Conservation (phyloP, 345 rosid species). For the Hypericum perforatum region DNA sequence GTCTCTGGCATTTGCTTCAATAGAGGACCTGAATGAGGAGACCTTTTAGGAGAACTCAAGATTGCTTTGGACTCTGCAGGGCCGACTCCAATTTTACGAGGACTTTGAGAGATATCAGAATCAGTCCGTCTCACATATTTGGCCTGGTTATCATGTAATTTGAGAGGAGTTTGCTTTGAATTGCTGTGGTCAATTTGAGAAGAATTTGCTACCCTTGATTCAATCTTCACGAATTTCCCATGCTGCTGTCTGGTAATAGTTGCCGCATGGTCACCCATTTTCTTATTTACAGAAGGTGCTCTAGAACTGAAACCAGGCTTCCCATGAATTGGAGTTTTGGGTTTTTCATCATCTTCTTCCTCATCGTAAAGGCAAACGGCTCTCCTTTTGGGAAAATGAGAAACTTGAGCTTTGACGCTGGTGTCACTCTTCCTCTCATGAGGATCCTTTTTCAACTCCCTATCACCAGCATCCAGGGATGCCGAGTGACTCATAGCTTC, state of each 20-base stretch:
- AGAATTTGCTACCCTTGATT: slow-evolving; percentile 24
- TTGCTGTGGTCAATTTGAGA: slow-evolving; percentile 20
- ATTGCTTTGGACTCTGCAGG: slow-evolving; percentile 33
- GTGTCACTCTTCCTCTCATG: slow-evolving; percentile 12
- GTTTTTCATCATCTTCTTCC: slow-evolving; percentile 51
- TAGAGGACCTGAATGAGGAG: slow-evolving; percentile 21
- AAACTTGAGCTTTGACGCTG: slow-evolving; percentile 25
- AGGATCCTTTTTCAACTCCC: slow-evolving; percentile 27
- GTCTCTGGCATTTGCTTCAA: slow-evolving; percentile 26
- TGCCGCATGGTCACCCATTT: slow-evolving; percentile 14
- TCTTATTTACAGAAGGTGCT: slow-evolving; percentile 25
- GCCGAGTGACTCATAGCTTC: slow-evolving; percentile 55
- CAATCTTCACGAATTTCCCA: slow-evolving; percentile 20
- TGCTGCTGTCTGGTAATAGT: slow-evolving; percentile 9
- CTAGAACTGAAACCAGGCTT: slow-evolving; percentile 30
- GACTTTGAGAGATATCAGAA: slow-evolving; percentile 20
- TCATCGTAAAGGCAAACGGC: slow-evolving; percentile 59
- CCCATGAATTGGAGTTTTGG: slow-evolving; percentile 82
- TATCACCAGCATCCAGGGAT: slow-evolving; percentile 30
- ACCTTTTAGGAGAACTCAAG: slow-evolving; percentile 40
- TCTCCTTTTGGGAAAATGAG: slow-evolving; percentile 51
- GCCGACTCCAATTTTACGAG: slow-evolving; percentile 32
- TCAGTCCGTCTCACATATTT: slow-evolving; percentile 23
- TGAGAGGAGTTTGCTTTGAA: slow-evolving; percentile 24
- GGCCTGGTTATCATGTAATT: slow-evolving; percentile 16